Evolutionary conservation across 208 protist species (phyloP).

Genomic region (Acanthamoeba healyi): DNA sequence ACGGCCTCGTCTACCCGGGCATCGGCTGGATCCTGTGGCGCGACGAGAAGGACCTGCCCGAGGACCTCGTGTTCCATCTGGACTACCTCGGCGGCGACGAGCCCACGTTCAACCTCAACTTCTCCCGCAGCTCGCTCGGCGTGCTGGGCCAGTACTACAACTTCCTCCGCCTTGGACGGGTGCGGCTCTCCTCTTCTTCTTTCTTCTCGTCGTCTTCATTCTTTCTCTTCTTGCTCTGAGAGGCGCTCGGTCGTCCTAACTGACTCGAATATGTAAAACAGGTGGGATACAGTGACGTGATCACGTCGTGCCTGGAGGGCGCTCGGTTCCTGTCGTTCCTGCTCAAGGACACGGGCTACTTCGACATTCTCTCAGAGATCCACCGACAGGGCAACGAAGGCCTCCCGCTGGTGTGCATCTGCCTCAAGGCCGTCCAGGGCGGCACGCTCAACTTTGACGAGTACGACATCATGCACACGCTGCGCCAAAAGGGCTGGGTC

Average conservation of each 20-base stretch:
- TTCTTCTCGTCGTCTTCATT: not conserved
- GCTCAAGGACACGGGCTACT: conserved; percentile 63
- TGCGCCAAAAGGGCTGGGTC: conserved; percentile 26
- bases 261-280: too few species aligned
- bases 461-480: conserved; percentile 56
- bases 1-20: conserved; percentile 73
- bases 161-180: conserved; percentile 73
- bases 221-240: not conserved
- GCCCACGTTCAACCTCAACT: conserved; percentile 79
- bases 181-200: conserved; percentile 23
- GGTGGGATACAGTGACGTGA: conserved; percentile 44
- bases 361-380: conserved; percentile 24
- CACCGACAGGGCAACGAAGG: conserved; percentile 36
- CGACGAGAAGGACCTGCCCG: conserved; percentile 73
- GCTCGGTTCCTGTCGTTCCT: conserved; percentile 61
- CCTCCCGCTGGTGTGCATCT: conserved; percentile 35
- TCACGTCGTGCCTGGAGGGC: conserved; percentile 58
- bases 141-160: conserved; percentile 80
- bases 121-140: conserved; percentile 69
- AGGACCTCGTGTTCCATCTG: conserved; percentile 79
- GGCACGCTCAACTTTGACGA: conserved; percentile 49
- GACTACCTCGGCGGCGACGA: conserved; percentile 77
- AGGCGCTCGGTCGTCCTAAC: too few species aligned
- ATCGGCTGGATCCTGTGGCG: conserved; percentile 83
- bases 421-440: not conserved